These are phyloP conservation scores for Capronia americana DNA, from an alignment of 2,329 filamentous ascomycete genomes.

Conservation along the genomic window DNA sequence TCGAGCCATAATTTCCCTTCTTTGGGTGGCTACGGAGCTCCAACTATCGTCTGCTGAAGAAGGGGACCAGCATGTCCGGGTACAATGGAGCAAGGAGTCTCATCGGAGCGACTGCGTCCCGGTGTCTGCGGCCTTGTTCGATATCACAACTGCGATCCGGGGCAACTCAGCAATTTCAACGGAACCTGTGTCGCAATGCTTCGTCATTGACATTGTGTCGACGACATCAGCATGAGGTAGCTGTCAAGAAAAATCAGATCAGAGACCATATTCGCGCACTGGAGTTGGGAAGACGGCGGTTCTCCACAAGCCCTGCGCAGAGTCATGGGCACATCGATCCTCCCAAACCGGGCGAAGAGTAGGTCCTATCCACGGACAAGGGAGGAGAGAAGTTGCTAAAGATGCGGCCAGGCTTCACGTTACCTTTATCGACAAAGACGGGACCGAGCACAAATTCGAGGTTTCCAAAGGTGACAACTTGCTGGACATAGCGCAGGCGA, in stretches of 20 bases:
- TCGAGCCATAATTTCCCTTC: background rate
- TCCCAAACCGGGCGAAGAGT: constrained; percentile 93
- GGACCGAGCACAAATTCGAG: constrained; percentile 73
- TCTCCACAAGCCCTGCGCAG: constrained; percentile 67
- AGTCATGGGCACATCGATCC: constrained; percentile 80
- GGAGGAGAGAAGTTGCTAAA: constrained; percentile 1
- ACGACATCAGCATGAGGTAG: constrained; percentile 33
- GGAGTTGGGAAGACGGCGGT: constrained; percentile 55
- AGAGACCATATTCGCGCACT: constrained; percentile 37
- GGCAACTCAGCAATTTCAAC: constrained; percentile 15
- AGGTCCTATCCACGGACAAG: constrained; percentile 45
- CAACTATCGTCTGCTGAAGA: background rate
- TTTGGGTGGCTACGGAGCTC: background rate
- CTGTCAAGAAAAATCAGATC: constrained; percentile 35
- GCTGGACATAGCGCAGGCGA: constrained; percentile 89
- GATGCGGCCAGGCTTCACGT: constrained; percentile 71
- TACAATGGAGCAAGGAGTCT: constrained; percentile 18
- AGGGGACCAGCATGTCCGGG: constrained; percentile 22
- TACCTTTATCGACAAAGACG: constrained; percentile 93
- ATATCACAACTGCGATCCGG: constrained; percentile 4
- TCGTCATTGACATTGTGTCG: constrained; percentile 27
- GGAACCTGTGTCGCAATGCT: constrained; percentile 3
- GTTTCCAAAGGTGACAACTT: constrained; percentile 90
- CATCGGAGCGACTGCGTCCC: constrained; percentile 2
- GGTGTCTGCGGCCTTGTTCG: constrained; percentile 13